phyloP scores from a whole-genome alignment of 140 eudicot species.

The Flaveria floridana region DNA sequence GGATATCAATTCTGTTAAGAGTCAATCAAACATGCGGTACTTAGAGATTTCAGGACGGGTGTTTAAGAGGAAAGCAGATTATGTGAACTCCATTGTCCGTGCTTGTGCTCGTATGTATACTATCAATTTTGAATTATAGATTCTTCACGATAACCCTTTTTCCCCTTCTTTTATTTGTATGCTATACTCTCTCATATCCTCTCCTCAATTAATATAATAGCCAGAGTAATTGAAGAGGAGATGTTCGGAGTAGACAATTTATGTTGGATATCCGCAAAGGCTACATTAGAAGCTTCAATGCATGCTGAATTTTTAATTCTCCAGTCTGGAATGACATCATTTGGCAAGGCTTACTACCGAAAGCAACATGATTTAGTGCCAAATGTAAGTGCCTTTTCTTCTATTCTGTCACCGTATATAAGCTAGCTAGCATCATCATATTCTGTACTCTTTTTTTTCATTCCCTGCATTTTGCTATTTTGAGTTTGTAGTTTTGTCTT shows the following conservation, averaged over 20 bases:
- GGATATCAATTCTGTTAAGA: conserved; percentile 59
- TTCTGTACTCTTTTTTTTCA: not conserved
- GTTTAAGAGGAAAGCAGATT: conserved; percentile 69
- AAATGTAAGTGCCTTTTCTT: conserved; percentile 47
- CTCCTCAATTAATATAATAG: conserved; percentile 37
- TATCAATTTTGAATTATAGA: not conserved
- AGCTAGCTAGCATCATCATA: conserved; percentile 6
- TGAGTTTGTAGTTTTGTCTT: not conserved
- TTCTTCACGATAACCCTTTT: not conserved
- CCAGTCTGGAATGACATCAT: conserved; percentile 86
- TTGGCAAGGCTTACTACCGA: conserved; percentile 84
- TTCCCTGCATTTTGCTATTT: conserved; percentile 8
- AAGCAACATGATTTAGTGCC: conserved; percentile 71
- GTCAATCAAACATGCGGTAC: conserved; percentile 72
- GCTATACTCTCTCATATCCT: conserved; percentile 13
- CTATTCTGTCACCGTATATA: no score
- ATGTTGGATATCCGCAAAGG: conserved; percentile 85
- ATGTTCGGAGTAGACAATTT: conserved; percentile 86
- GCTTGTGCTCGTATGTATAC: conserved; percentile 93
- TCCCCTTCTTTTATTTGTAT: not conserved
- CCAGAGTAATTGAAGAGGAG: conserved; percentile 96
- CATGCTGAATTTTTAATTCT: conserved; percentile 64
- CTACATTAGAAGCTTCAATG: conserved; percentile 81
- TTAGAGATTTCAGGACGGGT: conserved; percentile 58
- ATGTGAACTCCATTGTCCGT: conserved; percentile 69